phyloP scores from a whole-genome alignment of 192 early-diverging fungal genomes.

The Coemansia sp. region DNA sequence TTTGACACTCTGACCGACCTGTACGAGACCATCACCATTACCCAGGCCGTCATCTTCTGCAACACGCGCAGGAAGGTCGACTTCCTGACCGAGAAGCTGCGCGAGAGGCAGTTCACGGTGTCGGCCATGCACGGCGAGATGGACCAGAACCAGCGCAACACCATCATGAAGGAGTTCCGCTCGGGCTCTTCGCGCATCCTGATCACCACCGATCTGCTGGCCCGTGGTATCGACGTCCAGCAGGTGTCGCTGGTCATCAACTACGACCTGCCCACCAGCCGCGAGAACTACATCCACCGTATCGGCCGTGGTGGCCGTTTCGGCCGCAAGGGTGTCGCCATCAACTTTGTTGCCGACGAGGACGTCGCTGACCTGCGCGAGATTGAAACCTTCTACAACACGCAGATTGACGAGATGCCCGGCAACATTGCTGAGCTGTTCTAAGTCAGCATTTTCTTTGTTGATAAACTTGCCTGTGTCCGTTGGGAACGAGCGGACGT shows the following conservation, averaged over 20 bases:
- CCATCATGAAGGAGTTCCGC: constrained; percentile 99
- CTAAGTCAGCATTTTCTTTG: too few relatives aligned
- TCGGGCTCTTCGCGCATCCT: constrained; percentile 93
- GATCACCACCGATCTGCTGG: constrained; percentile 94
- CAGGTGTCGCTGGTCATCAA: constrained; percentile 98
- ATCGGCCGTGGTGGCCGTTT: constrained; percentile 99
- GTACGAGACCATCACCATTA: constrained; percentile 97
- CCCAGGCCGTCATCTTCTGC: constrained; percentile 99
- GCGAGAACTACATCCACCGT: constrained; percentile 99
- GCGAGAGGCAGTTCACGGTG: constrained; percentile 85
- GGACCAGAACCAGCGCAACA: constrained; percentile 91
- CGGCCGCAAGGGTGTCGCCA: constrained; percentile 99
- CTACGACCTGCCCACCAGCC: constrained; percentile 96
- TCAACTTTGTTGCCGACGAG: constrained; percentile 98
- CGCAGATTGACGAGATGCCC: constrained; percentile 99
- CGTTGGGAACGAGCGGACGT: too few relatives aligned
- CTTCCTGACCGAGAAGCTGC: constrained; percentile 97
- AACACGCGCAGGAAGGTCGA: constrained; percentile 99
- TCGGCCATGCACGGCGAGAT: constrained; percentile 99
- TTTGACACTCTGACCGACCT: constrained; percentile 96
- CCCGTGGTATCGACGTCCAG: constrained; percentile 99
- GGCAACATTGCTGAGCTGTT: constrained; percentile 93
- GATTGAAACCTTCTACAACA: constrained; percentile 96
- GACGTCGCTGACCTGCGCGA: constrained; percentile 83
- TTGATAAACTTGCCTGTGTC: too few relatives aligned